A percentile compares a stretch with the other conserved stretches of the same genome.
Conservation (phyloP, 371 early-diverging fungal genomes). For the Apophysomyces sp. region DNA sequence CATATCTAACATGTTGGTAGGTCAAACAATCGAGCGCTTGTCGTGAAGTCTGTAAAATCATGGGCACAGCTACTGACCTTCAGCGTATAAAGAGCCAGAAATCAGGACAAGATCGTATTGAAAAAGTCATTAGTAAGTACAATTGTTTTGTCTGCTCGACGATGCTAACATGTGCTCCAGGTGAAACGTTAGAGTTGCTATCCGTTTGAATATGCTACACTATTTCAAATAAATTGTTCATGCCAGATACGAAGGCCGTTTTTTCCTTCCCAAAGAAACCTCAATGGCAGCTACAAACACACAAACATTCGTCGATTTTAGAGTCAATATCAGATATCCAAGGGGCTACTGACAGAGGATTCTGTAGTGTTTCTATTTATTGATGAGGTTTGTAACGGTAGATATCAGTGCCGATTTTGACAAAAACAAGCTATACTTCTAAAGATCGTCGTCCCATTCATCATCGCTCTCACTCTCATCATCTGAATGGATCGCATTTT, state of each 20-base stretch:
- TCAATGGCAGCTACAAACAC: no score
- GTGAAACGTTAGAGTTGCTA: neutral
- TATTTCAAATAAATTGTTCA: no score
- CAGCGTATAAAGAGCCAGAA: slow-evolving; percentile 10
- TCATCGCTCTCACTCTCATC: slow-evolving; percentile 13
- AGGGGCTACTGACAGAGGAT: no score
- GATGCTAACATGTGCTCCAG: neutral
- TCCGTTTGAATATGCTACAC: neutral
- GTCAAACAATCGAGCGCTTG: slow-evolving; percentile 22
- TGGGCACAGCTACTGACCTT: slow-evolving; percentile 27
- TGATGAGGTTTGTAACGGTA: no score
- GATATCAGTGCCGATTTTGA: no score
- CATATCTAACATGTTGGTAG: no score
- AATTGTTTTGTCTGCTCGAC: neutral
- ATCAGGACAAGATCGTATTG: slow-evolving; percentile 12
- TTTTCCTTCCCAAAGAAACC: no score
- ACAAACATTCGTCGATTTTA: no score
- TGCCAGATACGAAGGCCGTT: no score
- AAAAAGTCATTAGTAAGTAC: slow-evolving; percentile 16
- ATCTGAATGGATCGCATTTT: slow-evolving; percentile 19
- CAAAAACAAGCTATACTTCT: no score
- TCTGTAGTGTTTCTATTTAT: no score
- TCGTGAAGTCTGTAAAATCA: slow-evolving; percentile 32
- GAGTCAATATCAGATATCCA: no score
- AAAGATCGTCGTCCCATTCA: slow-evolving; percentile 24